These are phyloP conservation scores for Hibiscus mutabilis DNA, from an alignment of 345 rosid species.

Conservation along the genomic window DNA sequence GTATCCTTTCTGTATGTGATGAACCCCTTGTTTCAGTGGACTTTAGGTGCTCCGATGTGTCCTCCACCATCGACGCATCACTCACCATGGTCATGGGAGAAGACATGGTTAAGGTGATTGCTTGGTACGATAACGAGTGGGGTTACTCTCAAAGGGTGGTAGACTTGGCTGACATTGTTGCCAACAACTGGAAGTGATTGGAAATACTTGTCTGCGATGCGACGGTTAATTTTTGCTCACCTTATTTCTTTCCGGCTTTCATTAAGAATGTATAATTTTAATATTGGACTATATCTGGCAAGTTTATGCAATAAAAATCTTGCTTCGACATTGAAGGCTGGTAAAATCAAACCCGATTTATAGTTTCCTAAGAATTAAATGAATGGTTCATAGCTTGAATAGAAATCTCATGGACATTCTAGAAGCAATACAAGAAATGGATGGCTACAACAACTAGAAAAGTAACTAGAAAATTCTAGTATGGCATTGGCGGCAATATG, in stretches of 20 bases:
- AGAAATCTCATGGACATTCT: too few relatives aligned
- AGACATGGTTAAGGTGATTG: conserved; percentile 95
- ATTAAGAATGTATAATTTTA: conserved; percentile 21
- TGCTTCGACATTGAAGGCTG: conserved; percentile 8
- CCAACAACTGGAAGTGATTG: conserved; percentile 71
- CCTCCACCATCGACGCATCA: conserved; percentile 81
- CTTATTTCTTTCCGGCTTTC: conserved; percentile 12
- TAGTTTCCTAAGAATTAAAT: too few relatives aligned
- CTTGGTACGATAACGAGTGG: conserved; percentile 98
- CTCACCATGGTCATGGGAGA: conserved; percentile 99
- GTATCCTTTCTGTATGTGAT: conserved; percentile 78
- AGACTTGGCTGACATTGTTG: conserved; percentile 87
- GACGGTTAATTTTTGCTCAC: conserved; percentile 25
- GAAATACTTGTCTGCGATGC: not conserved
- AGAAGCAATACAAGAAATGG: too few relatives aligned
- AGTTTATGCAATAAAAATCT: conserved; percentile 19
- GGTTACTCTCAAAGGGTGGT: conserved; percentile 98
- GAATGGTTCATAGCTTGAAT: too few relatives aligned
- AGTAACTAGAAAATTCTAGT: too few relatives aligned
- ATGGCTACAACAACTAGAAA: too few relatives aligned
- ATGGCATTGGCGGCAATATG: too few relatives aligned
- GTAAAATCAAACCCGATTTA: too few relatives aligned
- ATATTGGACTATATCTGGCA: conserved; percentile 1
- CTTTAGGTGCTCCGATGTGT: conserved; percentile 86
- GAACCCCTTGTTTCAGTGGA: conserved; percentile 92